Evolutionary conservation across 2,329 filamentous ascomycete genomes (phyloP).

Genomic region (Pestalotiopsis sp.): DNA sequence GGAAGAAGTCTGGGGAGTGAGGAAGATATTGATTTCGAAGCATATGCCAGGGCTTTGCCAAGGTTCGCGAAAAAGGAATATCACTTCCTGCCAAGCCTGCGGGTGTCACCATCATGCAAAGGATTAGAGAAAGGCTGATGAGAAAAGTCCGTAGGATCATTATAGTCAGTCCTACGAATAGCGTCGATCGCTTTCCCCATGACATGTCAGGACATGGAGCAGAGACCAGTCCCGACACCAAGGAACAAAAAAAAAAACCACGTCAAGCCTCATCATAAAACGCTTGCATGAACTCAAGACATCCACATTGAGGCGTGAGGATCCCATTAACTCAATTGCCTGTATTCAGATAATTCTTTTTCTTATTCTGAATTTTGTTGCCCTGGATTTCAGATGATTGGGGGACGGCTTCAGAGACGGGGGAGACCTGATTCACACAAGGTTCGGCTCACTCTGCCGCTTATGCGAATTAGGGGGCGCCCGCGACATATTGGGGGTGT

Average conservation of each 20-base stretch:
- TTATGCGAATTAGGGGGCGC: not conserved
- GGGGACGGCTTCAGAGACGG: not conserved
- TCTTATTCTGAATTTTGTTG: not conserved
- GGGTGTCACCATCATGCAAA: not conserved
- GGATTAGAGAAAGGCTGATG: not conserved
- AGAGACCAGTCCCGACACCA: not conserved
- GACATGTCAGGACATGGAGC: not conserved
- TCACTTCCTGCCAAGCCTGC: not conserved
- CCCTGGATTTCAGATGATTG: not conserved
- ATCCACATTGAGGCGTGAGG: slow-evolving; percentile 1
- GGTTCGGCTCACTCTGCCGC: not conserved
- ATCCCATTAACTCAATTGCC: not conserved
- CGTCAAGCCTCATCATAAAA: not conserved
- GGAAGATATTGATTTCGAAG: too few relatives aligned
- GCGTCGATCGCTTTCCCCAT: not conserved
- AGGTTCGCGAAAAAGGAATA: not conserved
- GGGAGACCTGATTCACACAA: not conserved
- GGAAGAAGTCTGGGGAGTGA: too few relatives aligned
- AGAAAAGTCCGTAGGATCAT: not conserved
- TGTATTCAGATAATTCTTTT: not conserved
- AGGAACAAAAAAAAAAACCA: not conserved
- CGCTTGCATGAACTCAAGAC: not conserved
- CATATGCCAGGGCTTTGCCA: not conserved
- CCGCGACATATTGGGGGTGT: not conserved
- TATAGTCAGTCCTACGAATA: not conserved